Conservation (phyloP, 352 stramenopile genomes). For the Phytophthora brassicae region DNA sequence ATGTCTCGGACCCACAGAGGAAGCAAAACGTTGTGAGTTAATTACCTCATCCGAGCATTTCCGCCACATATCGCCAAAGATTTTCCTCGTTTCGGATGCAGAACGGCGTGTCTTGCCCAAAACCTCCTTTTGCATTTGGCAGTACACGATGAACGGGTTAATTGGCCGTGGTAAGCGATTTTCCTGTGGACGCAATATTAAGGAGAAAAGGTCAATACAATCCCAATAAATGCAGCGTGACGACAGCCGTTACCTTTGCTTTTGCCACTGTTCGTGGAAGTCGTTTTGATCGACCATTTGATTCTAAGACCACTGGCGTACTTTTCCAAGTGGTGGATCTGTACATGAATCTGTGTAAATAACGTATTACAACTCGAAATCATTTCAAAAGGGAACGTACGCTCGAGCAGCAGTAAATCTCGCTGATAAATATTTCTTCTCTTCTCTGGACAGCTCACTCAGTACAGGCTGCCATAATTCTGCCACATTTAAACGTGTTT, state of each 20-base stretch:
- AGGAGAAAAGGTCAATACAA: too few relatives aligned
- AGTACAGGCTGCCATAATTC: slow-evolving; percentile 72
- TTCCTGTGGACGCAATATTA: slow-evolving; percentile 37
- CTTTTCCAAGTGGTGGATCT: slow-evolving; percentile 58
- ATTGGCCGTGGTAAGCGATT: slow-evolving; percentile 61
- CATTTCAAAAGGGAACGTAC: slow-evolving; percentile 26
- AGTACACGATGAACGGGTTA: slow-evolving; percentile 86
- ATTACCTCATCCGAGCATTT: slow-evolving; percentile 72
- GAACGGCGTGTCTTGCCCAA: slow-evolving; percentile 59
- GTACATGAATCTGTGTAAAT: slow-evolving; percentile 2
- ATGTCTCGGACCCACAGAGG: background rate
- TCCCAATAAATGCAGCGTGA: too few relatives aligned
- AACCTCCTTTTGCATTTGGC: slow-evolving; percentile 73
- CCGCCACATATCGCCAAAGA: slow-evolving; percentile 83
- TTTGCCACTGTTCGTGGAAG: slow-evolving; percentile 31
- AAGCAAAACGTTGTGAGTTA: background rate
- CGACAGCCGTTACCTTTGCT: too few relatives aligned
- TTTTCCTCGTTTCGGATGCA: slow-evolving; percentile 73
- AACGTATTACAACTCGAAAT: background rate
- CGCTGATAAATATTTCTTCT: slow-evolving; percentile 65
- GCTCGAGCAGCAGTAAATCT: slow-evolving; percentile 39
- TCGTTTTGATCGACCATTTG: slow-evolving; percentile 34
- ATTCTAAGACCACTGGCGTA: slow-evolving; percentile 16
- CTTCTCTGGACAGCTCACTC: slow-evolving; percentile 70
- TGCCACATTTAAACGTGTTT: slow-evolving; percentile 17